Evolutionary conservation across 306 rosid species (phyloP).

Genomic region (Casuarina cunninghamiana): DNA sequence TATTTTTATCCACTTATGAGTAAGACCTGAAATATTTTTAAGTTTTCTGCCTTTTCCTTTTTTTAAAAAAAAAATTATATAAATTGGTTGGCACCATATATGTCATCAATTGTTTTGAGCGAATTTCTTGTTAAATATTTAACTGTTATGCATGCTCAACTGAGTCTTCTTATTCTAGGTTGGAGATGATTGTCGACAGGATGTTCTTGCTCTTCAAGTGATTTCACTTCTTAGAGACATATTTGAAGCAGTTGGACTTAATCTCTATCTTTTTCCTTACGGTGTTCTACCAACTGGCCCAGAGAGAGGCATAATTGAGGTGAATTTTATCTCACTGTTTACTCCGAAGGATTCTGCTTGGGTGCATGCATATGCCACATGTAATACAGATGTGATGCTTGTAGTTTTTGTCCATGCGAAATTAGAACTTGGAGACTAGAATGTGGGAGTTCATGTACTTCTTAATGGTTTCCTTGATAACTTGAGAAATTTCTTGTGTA

Average conservation of each 20-base stretch:
- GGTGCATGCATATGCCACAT: not conserved
- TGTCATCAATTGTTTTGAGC: not conserved
- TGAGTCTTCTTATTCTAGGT: constrained; percentile 53
- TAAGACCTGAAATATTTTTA: not conserved
- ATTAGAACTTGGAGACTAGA: not conserved
- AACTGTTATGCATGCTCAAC: constrained; percentile 33
- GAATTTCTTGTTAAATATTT: not conserved
- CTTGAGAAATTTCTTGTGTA: not conserved
- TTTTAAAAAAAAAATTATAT: not conserved
- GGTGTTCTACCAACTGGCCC: constrained; percentile 99
- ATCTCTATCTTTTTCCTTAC: constrained; percentile 89
- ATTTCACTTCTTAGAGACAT: constrained; percentile 92
- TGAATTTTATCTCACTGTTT: constrained; percentile 35
- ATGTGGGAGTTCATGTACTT: not conserved
- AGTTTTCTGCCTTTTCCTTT: not conserved
- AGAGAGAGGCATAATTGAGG: constrained; percentile 96
- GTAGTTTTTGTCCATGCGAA: not conserved
- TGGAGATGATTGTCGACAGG: constrained; percentile 99
- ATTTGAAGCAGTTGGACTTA: constrained; percentile 86
- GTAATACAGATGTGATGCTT: not conserved
- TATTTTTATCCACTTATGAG: not conserved
- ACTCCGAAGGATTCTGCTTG: constrained; percentile 14
- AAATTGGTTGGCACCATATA: not conserved
- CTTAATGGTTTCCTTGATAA: not conserved
- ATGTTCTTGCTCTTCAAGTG: constrained; percentile 99